Percentiles rank a stretch among this genome's conserved stretches.
Evolutionary conservation across 2,329 filamentous ascomycete species (phyloP).

Genomic region (Phialophora expanda): DNA sequence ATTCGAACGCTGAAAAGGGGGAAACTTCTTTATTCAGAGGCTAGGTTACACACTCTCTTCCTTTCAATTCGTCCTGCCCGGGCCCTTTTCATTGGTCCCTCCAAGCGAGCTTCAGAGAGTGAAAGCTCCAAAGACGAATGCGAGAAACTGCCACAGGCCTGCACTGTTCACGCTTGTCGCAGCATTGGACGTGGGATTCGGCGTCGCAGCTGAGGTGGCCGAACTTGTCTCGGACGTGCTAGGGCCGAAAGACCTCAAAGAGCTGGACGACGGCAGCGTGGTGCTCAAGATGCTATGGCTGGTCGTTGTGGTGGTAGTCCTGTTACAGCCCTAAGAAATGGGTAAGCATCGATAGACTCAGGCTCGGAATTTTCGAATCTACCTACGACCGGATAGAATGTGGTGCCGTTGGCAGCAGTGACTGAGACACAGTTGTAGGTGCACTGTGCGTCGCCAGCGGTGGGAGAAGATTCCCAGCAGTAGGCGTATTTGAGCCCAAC

Average conservation of each 20-base stretch:
- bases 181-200: neutral
- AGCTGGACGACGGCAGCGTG: neutral
- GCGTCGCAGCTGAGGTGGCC: neutral
- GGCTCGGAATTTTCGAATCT: neutral
- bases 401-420: conserved; percentile 17
- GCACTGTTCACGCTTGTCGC: no score
- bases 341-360: neutral
- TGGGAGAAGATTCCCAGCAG: conserved; percentile 16
- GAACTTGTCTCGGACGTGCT: neutral
- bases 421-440: conserved; percentile 18
- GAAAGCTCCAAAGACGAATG: no score
- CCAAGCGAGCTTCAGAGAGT: no score
- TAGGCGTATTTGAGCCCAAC: conserved; percentile 17
- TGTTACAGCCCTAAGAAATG: neutral
- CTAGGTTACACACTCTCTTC: no score
- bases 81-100: no score
- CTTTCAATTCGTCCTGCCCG: no score
- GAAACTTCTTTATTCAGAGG: no score
- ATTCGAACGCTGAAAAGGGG: no score
- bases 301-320: neutral
- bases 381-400: conserved; percentile 16
- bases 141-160: no score
- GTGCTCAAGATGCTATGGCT: neutral
- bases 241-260: neutral
- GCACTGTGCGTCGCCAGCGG: conserved; percentile 13